Evolutionary conservation across 176 grass and related monocot species (phyloP), one percentile per base, ranked within the genome.

Genomic region (Cenchrus purpureus): DNA sequence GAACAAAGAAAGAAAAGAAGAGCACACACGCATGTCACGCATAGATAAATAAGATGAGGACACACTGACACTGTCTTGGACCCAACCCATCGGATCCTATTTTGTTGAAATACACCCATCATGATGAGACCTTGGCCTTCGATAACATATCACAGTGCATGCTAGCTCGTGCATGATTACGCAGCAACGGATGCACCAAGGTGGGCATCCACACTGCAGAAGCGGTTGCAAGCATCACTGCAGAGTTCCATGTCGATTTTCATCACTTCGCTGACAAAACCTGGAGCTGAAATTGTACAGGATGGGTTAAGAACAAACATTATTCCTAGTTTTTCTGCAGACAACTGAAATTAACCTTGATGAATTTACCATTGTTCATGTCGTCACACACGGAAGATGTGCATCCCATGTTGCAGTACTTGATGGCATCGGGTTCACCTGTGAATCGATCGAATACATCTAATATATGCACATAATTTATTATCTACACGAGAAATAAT

Each of bases 321-420:
- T 0, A 12, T 20, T 10, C 4, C 44, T 44, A 20, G 66, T 69
- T 43, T 42, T 10, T 1, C 17, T 4, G 3, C 16, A 69, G 44
- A 69, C 6, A 20, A 44, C 37, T 68, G 16, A 44, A 68, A 10
- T 43, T 68, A 9, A 19, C 7, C 31, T 68, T 17, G 0, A 1
- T 17, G 34, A 68, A 68, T 44, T 43, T 69, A 48, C 51, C 72
- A 11, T 10, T 34, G 3, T 32, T 74, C 28, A 74, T 53, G 49
- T 31, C 10, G n/a, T 34, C 49, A 10, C 72, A 74, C 14, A 56
- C 6, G 2, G 51, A 74, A 55, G 50, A 55, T 50, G 2, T 34
- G 8, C 72, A 74, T 56, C 72, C 72, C 50, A 55, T 2, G 72
- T 10, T 53, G 51, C 72, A 74, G 48, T 74, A 74, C 51, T 56